Evolutionary conservation across 2,329 filamentous ascomycete genomes (phyloP).

Genomic region (Colletotrichum eremochloae): DNA sequence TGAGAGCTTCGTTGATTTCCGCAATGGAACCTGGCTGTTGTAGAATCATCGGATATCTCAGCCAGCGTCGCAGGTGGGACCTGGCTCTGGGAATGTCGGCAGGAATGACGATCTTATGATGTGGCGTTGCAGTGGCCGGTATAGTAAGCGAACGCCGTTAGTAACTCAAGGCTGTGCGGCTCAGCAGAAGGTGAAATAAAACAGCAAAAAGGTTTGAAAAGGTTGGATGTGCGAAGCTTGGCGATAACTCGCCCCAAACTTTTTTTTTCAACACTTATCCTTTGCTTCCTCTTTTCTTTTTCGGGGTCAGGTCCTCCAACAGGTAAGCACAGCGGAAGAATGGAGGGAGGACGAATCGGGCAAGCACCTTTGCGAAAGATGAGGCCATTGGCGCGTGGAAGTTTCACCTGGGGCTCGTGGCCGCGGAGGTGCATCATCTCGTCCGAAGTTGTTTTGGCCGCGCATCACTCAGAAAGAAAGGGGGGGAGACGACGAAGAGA

Average conservation of each 20-base stretch:
- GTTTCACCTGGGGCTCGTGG: slow-evolving; percentile 19
- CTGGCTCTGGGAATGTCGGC: not conserved
- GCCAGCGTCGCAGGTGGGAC: not conserved
- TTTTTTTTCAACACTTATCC: not conserved
- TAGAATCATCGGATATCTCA: not conserved
- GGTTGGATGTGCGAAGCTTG: not conserved
- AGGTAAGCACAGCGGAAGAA: not conserved
- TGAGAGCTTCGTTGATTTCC: slow-evolving; percentile 18
- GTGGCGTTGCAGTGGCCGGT: not conserved
- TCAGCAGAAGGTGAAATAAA: not conserved
- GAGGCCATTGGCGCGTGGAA: slow-evolving; percentile 11
- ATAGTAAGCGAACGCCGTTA: not conserved
- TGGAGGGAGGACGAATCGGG: not conserved
- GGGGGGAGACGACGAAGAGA: no score
- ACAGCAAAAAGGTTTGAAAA: no score
- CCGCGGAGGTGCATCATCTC: slow-evolving; percentile 18
- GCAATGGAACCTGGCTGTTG: not conserved
- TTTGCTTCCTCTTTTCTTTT: not conserved
- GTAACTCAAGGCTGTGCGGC: not conserved
- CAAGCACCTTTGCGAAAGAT: slow-evolving; percentile 2
- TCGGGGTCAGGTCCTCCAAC: not conserved
- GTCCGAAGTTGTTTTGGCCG: slow-evolving; percentile 25
- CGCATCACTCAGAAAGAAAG: not conserved
- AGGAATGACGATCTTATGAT: slow-evolving; percentile 21
- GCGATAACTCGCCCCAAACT: not conserved